phyloP scores from a whole-genome alignment of 2,329 filamentous ascomycete species.

The Blumeriella jaapii region DNA sequence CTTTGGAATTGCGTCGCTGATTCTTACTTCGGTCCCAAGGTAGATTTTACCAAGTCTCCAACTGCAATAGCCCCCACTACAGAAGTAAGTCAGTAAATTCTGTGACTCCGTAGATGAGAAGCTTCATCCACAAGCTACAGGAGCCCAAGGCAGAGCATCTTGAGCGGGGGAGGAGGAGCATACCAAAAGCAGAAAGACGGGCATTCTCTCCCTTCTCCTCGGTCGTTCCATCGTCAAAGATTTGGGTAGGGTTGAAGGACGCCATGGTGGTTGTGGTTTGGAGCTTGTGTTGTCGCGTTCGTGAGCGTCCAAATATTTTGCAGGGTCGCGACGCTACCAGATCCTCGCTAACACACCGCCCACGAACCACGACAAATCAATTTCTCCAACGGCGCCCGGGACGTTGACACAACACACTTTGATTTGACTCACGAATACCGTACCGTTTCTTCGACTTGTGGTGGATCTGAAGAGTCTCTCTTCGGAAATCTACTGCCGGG shows the following conservation, averaged over 20 bases:
- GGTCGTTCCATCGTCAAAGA: slow-evolving; percentile 92
- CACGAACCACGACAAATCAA: slow-evolving; percentile 2
- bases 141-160: background rate
- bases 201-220: slow-evolving; percentile 99
- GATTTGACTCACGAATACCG: background rate
- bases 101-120: background rate
- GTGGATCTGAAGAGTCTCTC: background rate
- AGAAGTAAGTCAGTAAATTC: background rate
- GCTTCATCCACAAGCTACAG: background rate
- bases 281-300: slow-evolving; percentile 3
- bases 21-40: slow-evolving; percentile 60
- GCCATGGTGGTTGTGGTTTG: slow-evolving; percentile 19
- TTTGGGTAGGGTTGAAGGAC: slow-evolving; percentile 83
- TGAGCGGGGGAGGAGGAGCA: background rate
- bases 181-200: slow-evolving; percentile 76
- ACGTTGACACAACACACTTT: background rate
- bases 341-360: slow-evolving; percentile 6
- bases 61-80: slow-evolving; percentile 89
- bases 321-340: slow-evolving; percentile 6
- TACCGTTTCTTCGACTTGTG: background rate
- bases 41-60: slow-evolving; percentile 94
- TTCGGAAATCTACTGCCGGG: background rate
- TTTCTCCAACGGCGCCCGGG: background rate
- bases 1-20: background rate
- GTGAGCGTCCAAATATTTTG: background rate